Base-by-base conservation (phyloP, 352 stramenopile species). In the Aphanomyces stellatus region DNA sequence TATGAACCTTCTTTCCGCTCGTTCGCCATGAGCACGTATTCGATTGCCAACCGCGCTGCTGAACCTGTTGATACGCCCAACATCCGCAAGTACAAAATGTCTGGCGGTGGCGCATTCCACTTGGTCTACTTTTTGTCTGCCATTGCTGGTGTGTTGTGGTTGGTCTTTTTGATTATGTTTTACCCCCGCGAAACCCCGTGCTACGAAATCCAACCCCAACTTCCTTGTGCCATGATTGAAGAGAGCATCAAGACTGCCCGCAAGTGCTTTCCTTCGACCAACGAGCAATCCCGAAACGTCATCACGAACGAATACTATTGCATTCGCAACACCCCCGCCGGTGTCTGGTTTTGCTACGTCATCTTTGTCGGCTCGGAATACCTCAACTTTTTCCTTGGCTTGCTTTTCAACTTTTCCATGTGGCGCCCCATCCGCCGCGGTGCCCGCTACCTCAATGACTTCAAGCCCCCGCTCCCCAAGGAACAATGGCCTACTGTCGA, bases 401-500 rank as follows among this genome's bases (percentile, higher is more conserved):
- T 68, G 40, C 61, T 68, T 2, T 68, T 62, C 41, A 68, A 68
- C 46, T 68, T 68, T 35, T 56, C 37, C 33, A 68, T 68, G 61
- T 68, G 61, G 61, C 61, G 61, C 25, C 61, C 61, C 2, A 68
- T 68, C 41, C 61, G 61, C 27, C 61, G 61, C 15, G 61, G 61
- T 46, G 61, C 61, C 17, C 61, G 61, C 48, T 68, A 56, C 46
- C 8, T 68, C 8, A 55, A 68, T 28, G 61, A 68, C 40, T 68
- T 68, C 43, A 68, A 68, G 43, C 61, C 61, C 13, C 42, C 61
- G 30, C 61, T 68, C 51, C 61, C 61, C 4, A 48, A 51, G 33
- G 61, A 68, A 28, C 61, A 68, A 63, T 68, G 61, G 61, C 69
- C 69, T 24, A 74, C 69, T 4, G 66, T 74, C 19, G 69, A 74